Percentiles rank a stretch among this genome's conserved stretches.
These are phyloP conservation scores for Cytospora piceae DNA, from an alignment of 2,329 filamentous ascomycete species.

Conservation along the genomic window DNA sequence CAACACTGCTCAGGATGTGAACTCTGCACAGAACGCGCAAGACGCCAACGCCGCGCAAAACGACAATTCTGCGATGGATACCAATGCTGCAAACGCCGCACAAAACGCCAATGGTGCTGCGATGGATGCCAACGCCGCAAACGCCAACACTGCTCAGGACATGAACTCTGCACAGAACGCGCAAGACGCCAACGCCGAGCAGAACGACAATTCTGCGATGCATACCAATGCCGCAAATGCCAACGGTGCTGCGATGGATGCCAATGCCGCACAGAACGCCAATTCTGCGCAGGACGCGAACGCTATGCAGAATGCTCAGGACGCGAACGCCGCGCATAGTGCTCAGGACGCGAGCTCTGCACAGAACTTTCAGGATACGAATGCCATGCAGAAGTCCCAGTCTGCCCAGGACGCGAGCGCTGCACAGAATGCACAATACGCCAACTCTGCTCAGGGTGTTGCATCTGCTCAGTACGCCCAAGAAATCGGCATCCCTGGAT, in stretches of 20 bases:
- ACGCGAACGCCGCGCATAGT: no score
- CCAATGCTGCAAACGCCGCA: no score
- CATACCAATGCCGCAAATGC: background rate
- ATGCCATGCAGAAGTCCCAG: background rate
- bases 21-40: background rate
- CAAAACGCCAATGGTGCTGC: background rate
- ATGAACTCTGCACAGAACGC: no score
- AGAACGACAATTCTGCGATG: background rate
- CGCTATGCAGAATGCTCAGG: no score
- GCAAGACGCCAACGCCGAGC: background rate
- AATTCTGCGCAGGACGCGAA: no score
- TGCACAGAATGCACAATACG: background rate
- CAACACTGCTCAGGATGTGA: background rate
- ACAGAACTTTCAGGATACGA: no score
- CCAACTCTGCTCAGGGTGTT: background rate
- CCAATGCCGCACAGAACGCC: background rate
- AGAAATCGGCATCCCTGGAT: no score
- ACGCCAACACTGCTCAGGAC: background rate
- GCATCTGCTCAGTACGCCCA: no score
- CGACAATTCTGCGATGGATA: background rate
- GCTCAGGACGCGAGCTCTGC: no score
- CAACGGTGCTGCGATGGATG: no score
- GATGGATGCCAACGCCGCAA: no score
- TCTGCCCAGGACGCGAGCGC: no score
- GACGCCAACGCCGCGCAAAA: background rate